Percentiles rank a stretch among this genome's conserved stretches.
These are phyloP conservation scores for Glaciozyma antarctica DNA, from an alignment of 768 basidiomycete species.

Conservation along the genomic window DNA sequence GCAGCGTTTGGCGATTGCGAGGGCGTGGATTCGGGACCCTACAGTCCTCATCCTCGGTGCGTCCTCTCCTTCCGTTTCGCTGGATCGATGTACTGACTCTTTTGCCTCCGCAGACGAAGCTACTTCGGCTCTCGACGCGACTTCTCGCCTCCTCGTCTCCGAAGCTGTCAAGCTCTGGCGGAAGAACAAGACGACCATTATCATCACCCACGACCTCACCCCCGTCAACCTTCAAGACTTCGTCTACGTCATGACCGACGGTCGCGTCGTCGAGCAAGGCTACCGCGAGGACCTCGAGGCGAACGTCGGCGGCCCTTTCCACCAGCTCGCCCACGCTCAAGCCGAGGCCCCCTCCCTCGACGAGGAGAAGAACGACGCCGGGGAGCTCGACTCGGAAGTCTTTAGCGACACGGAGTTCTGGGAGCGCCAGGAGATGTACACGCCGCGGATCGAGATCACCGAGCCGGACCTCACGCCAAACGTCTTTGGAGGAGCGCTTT, in stretches of 20 bases:
- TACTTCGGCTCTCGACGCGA: constrained; percentile 60
- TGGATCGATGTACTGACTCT: constrained; percentile 25
- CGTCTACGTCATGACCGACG: constrained; percentile 81
- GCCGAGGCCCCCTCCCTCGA: constrained; percentile 48
- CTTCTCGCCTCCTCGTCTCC: constrained; percentile 76
- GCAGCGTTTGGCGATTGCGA: constrained; percentile 79
- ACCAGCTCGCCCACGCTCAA: constrained; percentile 56
- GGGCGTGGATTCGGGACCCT: constrained; percentile 76
- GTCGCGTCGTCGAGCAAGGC: constrained; percentile 74
- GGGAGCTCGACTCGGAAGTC: constrained; percentile 4
- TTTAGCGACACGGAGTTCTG: background rate
- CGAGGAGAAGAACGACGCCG: constrained; percentile 34
- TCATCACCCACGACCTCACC: constrained; percentile 90
- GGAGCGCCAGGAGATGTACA: background rate
- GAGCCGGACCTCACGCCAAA: constrained; percentile 37
- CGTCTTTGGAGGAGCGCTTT: constrained; percentile 11
- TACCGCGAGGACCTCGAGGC: constrained; percentile 68
- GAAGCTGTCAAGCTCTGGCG: constrained; percentile 57
- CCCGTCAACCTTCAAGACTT: constrained; percentile 69
- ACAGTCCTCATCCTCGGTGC: constrained; percentile 79
- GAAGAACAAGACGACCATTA: constrained; percentile 70
- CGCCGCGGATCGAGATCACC: constrained; percentile 7
- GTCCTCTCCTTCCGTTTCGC: constrained; percentile 34
- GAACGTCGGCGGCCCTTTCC: constrained; percentile 55
- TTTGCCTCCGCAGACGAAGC: constrained; percentile 43